Evolutionary conservation across 345 rosid genomes (phyloP).

Genomic region (Adansonia digitata): DNA sequence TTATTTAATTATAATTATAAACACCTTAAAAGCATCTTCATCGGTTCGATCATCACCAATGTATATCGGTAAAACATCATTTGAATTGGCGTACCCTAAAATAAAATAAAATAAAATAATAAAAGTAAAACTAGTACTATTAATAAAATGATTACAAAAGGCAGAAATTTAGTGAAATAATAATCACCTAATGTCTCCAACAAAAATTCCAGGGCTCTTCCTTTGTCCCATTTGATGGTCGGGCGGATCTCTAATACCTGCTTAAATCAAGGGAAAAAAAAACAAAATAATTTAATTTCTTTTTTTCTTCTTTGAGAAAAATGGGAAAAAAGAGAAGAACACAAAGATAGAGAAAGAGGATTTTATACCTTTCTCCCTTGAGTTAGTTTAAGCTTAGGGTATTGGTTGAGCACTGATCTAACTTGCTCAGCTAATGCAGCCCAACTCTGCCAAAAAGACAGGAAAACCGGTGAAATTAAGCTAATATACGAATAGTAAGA

Average conservation of each 20-base stretch:
- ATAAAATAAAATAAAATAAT: neutral
- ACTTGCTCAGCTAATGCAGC: slow-evolving; percentile 57
- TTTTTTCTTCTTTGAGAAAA: neutral
- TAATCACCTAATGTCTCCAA: slow-evolving; percentile 64
- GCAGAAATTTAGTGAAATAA: neutral
- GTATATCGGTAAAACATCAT: slow-evolving; percentile 70
- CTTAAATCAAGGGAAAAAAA: neutral
- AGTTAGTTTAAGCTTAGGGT: slow-evolving; percentile 66
- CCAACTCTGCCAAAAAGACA: slow-evolving; percentile 51
- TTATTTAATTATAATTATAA: neutral
- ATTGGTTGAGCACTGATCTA: slow-evolving; percentile 43
- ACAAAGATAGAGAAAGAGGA: neutral
- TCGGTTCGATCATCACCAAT: slow-evolving; percentile 94
- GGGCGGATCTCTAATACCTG: slow-evolving; percentile 76
- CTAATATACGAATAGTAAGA: too few species aligned
- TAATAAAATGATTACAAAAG: neutral
- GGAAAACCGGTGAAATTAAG: neutral
- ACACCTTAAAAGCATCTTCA: slow-evolving; percentile 92
- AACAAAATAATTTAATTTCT: neutral
- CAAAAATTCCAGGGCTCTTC: slow-evolving; percentile 84
- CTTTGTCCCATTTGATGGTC: slow-evolving; percentile 94
- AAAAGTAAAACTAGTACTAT: neutral
- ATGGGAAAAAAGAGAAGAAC: neutral
- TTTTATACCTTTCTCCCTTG: slow-evolving; percentile 71
- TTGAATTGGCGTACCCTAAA: slow-evolving; percentile 57